phyloP scores from a whole-genome alignment of 2,329 filamentous ascomycete species.

The Stemphylium lycopersici region DNA sequence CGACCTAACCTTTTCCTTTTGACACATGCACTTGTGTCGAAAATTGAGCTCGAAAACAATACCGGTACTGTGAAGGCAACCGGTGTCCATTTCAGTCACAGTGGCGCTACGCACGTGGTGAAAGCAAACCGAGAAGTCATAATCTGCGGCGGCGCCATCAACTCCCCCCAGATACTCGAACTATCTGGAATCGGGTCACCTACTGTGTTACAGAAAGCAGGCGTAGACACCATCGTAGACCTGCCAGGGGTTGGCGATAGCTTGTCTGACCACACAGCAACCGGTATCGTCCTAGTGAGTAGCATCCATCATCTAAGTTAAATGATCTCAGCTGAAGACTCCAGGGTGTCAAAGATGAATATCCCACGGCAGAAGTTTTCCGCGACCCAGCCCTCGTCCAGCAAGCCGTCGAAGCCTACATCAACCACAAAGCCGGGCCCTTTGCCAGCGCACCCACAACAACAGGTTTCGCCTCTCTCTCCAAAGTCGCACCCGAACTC shows the following conservation, averaged over 20 bases:
- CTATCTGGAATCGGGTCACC: constrained; percentile 40
- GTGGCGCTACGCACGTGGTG: constrained; percentile 39
- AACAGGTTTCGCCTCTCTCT: constrained; percentile 32
- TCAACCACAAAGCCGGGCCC: constrained; percentile 35
- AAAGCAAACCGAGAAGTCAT: constrained; percentile 42
- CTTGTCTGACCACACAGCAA: constrained; percentile 44
- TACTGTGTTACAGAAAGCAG: constrained; percentile 33
- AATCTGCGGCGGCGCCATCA: constrained; percentile 34
- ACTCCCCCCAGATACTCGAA: constrained; percentile 42
- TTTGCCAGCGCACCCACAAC: constrained; percentile 33
- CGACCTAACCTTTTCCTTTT: constrained; percentile 57
- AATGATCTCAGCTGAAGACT: neutral
- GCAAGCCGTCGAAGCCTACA: constrained; percentile 37
- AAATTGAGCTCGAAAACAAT: constrained; percentile 55
- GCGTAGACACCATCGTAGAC: constrained; percentile 37
- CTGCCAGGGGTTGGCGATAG: constrained; percentile 44
- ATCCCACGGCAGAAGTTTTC: constrained; percentile 35
- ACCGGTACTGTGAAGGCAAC: constrained; percentile 50
- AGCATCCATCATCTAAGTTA: too few relatives aligned
- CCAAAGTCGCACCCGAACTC: constrained; percentile 28
- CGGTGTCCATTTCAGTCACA: constrained; percentile 46
- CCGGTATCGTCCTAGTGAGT: constrained; percentile 24
- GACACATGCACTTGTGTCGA: constrained; percentile 54
- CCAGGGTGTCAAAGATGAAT: constrained; percentile 36
- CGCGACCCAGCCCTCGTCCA: constrained; percentile 28